Evolutionary conservation across 345 rosid species (phyloP).

Genomic region (Orychophragmus violaceus): DNA sequence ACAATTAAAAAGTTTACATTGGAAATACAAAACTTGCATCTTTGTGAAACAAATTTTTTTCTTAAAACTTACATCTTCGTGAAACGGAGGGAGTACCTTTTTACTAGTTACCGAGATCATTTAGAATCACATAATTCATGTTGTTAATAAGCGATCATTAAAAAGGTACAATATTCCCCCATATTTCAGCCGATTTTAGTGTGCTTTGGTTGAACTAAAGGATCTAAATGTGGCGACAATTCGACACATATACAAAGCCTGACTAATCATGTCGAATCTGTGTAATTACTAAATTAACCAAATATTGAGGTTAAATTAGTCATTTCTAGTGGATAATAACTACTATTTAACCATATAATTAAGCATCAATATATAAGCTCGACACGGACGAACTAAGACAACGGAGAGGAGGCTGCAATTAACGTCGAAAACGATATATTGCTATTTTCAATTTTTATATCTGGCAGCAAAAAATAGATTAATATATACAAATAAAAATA

Average conservation of each 20-base stretch:
- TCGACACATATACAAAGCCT: constrained; percentile 36
- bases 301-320: constrained; percentile 18
- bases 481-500: not conserved
- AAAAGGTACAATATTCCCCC: not conserved
- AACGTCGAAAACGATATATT: constrained; percentile 18
- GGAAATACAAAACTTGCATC: too few species aligned
- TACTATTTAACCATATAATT: not conserved
- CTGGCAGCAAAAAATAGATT: not conserved
- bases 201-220: constrained; percentile 22
- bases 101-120: not conserved
- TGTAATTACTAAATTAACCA: constrained; percentile 25
- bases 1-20: too few species aligned
- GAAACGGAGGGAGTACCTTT: too few species aligned
- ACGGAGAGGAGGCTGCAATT: constrained; percentile 7
- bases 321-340: not conserved
- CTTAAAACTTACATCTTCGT: too few species aligned
- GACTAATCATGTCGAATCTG: constrained; percentile 31
- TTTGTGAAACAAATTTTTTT: too few species aligned
- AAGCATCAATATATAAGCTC: constrained; percentile 1
- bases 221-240: constrained; percentile 22
- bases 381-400: constrained; percentile 26
- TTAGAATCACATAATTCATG: not conserved
- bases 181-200: constrained; percentile 27
- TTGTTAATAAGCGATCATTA: not conserved
- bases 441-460: not conserved